These are phyloP conservation scores for Aspergillus sclerotioniger DNA, from an alignment of 495 filamentous ascomycete genomes.

Conservation along the genomic window DNA sequence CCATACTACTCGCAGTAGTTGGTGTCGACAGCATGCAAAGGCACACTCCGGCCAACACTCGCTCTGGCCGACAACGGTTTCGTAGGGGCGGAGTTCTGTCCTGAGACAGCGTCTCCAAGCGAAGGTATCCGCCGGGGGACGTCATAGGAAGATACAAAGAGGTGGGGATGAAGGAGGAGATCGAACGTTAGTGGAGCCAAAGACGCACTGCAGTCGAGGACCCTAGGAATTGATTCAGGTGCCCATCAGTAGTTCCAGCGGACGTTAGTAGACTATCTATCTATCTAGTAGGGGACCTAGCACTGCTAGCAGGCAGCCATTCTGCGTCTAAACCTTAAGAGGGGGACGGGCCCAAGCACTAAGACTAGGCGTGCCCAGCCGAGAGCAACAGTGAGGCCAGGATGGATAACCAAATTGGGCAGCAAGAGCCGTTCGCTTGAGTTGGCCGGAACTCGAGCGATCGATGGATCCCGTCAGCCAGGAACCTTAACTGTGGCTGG, in stretches of 20 bases:
- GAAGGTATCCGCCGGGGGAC: neutral
- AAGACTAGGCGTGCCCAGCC: neutral
- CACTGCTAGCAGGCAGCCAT: too few species aligned
- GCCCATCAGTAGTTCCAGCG: too few species aligned
- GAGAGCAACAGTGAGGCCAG: constrained; percentile 16
- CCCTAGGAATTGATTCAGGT: too few species aligned
- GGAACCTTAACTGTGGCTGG: constrained; percentile 1
- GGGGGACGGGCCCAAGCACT: neutral
- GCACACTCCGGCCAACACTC: too few species aligned
- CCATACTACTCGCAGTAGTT: neutral
- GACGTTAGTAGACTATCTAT: too few species aligned
- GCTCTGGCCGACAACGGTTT: too few species aligned
- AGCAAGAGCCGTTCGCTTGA: constrained; percentile 18
- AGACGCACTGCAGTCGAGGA: too few species aligned
- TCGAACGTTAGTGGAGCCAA: neutral
- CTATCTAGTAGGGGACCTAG: too few species aligned
- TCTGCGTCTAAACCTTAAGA: too few species aligned
- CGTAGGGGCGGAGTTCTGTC: too few species aligned
- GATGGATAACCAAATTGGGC: constrained; percentile 17
- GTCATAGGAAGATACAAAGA: neutral
- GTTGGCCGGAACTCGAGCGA: constrained; percentile 9
- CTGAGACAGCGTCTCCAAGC: too few species aligned
- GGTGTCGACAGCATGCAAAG: too few species aligned
- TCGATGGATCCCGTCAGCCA: neutral
- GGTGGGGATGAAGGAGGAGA: neutral